Percentiles rank a stretch among this genome's conserved stretches.
Conservation (phyloP, 352 stramenopile species). For the Ophiocytium majus region DNA sequence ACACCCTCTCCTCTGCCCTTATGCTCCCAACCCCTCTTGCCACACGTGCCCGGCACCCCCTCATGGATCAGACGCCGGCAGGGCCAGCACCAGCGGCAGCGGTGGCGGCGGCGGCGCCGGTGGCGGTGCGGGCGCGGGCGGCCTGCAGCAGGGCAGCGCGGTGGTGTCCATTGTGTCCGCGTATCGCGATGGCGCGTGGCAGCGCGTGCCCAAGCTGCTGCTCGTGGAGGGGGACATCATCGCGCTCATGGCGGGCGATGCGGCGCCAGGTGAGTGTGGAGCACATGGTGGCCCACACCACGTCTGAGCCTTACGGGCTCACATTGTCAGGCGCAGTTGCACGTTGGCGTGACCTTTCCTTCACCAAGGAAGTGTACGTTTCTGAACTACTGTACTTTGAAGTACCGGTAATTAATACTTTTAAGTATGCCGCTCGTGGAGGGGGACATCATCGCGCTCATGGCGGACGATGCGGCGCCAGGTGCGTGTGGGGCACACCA, state of each 20-base stretch:
- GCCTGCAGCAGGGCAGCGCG: conserved; percentile 46
- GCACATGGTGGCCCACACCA: no score
- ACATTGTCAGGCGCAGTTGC: no score
- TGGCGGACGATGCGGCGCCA: not conserved
- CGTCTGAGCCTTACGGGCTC: no score
- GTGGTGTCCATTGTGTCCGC: conserved; percentile 47
- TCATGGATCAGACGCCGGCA: no score
- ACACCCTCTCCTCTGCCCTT: no score
- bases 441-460: conserved; percentile 26
- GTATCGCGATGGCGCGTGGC: conserved; percentile 42
- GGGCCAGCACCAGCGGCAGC: no score
- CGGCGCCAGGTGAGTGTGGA: not conserved
- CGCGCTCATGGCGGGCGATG: conserved; percentile 10
- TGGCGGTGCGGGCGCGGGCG: not conserved
- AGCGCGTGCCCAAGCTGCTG: conserved; percentile 50
- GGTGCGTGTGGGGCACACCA: not conserved
- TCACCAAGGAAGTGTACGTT: no score
- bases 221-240: conserved; percentile 42
- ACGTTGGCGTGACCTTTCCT: no score
- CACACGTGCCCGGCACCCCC: no score
- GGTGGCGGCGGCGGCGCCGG: not conserved
- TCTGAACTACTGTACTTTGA: no score
- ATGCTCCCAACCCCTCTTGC: no score
- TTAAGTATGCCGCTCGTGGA: conserved; percentile 53
- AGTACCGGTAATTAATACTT: no score